Evolutionary conservation across 139 green algal genomes (phyloP).

Genomic region (Edaphochlamys debaryana): DNA sequence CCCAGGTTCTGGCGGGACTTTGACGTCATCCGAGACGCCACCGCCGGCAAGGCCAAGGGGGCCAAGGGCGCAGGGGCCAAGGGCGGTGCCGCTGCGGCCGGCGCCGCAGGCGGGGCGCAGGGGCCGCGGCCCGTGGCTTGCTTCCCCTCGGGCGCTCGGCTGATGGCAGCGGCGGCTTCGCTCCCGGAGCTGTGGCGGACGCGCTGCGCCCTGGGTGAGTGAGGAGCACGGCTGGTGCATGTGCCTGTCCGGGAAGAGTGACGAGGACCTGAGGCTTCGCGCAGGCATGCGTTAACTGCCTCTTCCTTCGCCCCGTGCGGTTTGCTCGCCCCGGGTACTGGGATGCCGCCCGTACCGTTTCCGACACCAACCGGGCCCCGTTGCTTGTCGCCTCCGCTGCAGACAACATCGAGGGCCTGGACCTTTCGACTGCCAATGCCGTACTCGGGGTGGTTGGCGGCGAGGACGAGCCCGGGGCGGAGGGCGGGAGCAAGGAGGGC

Average conservation of each 20-base stretch:
- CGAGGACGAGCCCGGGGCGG: background rate
- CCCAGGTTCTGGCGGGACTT: constrained; percentile 40
- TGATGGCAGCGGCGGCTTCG: constrained; percentile 47
- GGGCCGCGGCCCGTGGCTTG: background rate
- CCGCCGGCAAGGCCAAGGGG: background rate
- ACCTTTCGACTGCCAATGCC: constrained; percentile 46
- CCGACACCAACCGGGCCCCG: too few species aligned
- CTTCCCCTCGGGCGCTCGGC: constrained; percentile 12
- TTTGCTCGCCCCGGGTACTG: too few species aligned
- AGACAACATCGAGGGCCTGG: constrained; percentile 33
- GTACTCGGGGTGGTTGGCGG: constrained; percentile 45
- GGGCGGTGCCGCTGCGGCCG: too few species aligned
- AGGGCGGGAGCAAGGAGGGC: background rate
- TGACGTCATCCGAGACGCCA: constrained; percentile 6
- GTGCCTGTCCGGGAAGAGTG: too few species aligned
- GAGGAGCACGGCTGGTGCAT: too few species aligned
- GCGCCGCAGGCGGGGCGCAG: too few species aligned
- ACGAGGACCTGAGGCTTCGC: too few species aligned
- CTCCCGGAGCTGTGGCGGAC: constrained; percentile 54
- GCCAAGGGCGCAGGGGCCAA: too few species aligned
- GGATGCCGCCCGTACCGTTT: too few species aligned
- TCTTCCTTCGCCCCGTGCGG: too few species aligned
- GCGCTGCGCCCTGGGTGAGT: constrained; percentile 20
- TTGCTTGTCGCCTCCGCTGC: too few species aligned
- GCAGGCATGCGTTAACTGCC: too few species aligned